These are phyloP conservation scores for Antitrichia curtipendula DNA, from an alignment of 225 moss, liverwort and hornwort species.

Conservation along the genomic window DNA sequence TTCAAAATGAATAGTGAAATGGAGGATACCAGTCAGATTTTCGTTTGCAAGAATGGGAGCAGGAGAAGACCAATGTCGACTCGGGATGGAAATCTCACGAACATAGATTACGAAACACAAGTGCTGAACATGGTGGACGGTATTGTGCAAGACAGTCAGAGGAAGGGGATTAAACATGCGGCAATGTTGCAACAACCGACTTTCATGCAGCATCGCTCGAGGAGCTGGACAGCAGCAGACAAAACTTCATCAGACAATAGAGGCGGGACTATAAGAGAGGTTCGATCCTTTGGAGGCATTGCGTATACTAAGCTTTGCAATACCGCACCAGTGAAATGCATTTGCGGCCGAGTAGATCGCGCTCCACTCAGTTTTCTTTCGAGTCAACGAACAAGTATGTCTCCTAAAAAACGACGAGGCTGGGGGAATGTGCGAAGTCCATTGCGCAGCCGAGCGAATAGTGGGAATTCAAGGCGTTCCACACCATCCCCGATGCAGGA, in stretches of 20 bases:
- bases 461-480: background rate
- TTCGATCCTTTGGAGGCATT: background rate
- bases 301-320: background rate
- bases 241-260: background rate
- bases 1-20: background rate
- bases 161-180: background rate
- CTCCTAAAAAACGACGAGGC: background rate
- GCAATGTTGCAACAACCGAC: conserved; percentile 12
- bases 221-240: conserved; percentile 5
- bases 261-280: background rate
- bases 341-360: conserved; percentile 2
- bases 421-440: background rate
- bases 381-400: background rate
- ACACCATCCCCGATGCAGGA: conserved; percentile 1
- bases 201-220: conserved; percentile 1
- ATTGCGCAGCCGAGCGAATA: background rate
- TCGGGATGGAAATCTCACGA: background rate
- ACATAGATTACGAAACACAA: conserved; percentile 1
- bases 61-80: conserved; percentile 1
- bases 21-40: background rate
- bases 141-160: background rate
- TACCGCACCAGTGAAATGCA: background rate
- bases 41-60: background rate
- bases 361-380: background rate
- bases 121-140: conserved; percentile 12